Percentiles rank a stretch among this genome's conserved stretches.
Evolutionary conservation across 139 green algal species (phyloP).

Genomic region (Auxenochlorella pyrenoidosa): DNA sequence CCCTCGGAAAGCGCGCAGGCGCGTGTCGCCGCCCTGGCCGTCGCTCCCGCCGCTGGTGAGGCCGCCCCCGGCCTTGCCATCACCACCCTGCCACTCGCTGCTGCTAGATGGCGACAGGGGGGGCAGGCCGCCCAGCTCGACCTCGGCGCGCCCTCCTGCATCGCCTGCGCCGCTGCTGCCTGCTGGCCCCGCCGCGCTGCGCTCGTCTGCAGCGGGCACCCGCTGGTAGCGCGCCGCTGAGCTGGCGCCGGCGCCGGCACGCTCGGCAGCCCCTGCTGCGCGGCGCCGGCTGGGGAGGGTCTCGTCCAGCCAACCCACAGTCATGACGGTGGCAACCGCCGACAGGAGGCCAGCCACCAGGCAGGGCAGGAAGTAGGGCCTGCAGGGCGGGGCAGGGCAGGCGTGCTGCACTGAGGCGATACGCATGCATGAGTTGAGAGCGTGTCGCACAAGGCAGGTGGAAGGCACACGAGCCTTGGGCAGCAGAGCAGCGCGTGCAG

Average conservation of each 20-base stretch:
- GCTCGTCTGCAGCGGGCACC: not conserved
- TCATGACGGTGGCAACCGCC: slow-evolving; percentile 42
- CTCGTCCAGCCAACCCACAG: slow-evolving; percentile 62
- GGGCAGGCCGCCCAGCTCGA: not conserved
- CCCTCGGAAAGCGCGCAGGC: not conserved
- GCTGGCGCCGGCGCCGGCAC: not conserved
- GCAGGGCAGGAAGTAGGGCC: slow-evolving; percentile 76
- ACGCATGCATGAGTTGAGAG: too few relatives aligned
- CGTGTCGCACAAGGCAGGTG: too few relatives aligned
- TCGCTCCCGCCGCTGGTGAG: not conserved
- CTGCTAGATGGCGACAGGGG: not conserved
- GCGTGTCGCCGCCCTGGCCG: not conserved
- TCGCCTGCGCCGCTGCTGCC: too few relatives aligned
- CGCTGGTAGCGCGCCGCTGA: not conserved
- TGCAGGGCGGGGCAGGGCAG: slow-evolving; percentile 15
- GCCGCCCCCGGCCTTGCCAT: not conserved
- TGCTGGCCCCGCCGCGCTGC: not conserved
- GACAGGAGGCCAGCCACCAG: slow-evolving; percentile 47
- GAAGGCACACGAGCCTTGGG: too few relatives aligned
- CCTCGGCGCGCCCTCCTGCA: not conserved
- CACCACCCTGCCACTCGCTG: not conserved
- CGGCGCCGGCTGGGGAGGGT: slow-evolving; percentile 53
- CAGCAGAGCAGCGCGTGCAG: not conserved
- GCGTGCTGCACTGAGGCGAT: not conserved
- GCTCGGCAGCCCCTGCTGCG: not conserved